These are phyloP conservation scores for Penicillium janthinellum DNA, from an alignment of 2,329 filamentous ascomycete species.

Conservation along the genomic window DNA sequence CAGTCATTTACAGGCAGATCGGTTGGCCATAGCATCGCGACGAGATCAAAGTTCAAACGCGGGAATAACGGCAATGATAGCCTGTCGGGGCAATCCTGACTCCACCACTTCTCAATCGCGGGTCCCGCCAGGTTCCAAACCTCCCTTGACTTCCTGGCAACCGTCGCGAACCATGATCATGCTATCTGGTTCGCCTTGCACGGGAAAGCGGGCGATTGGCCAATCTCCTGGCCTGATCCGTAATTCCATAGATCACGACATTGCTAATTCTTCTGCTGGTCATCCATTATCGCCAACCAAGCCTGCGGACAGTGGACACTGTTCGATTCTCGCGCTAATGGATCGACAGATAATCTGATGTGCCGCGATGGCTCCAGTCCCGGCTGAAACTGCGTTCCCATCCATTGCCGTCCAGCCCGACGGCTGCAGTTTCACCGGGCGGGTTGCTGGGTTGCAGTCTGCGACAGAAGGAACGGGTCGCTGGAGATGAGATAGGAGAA, in stretches of 20 bases:
- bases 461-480: constrained; percentile 2
- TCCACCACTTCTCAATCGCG: constrained; percentile 2
- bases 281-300: no score
- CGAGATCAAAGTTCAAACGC: not conserved
- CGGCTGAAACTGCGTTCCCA: not conserved
- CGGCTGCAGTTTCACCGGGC: constrained; percentile 5
- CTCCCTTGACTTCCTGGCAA: not conserved
- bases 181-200: not conserved
- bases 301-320: no score
- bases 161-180: constrained; percentile 8
- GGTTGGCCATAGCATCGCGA: not conserved
- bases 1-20: not conserved
- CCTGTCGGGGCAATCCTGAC: not conserved
- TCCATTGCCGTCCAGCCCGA: not conserved
- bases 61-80: not conserved
- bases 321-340: not conserved
- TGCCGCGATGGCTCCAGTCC: not conserved
- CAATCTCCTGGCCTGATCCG: constrained; percentile 14
- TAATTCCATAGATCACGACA: not conserved
- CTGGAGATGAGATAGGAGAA: not conserved
- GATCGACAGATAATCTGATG: not conserved
- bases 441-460: constrained; percentile 10
- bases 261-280: not conserved
- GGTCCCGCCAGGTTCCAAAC: constrained; percentile 14
- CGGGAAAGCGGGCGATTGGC: not conserved